Base-by-base conservation (phyloP, 495 filamentous ascomycete genomes). In the Penicillium salamii region DNA sequence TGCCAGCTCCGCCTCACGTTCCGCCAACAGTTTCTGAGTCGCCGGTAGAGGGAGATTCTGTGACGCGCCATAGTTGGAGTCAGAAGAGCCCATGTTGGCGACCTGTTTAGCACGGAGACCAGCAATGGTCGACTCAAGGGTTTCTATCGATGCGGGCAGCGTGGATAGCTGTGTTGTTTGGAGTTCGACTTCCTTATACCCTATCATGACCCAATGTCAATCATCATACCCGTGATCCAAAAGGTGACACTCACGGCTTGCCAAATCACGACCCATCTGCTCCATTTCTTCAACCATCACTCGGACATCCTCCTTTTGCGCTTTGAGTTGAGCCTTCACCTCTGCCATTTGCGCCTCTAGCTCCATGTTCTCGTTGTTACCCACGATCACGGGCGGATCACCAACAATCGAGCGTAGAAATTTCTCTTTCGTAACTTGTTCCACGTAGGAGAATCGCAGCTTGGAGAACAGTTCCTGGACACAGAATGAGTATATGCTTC, bases 371-470 rank as follows among this genome's bases (percentile, higher is more conserved):
- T 96, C 90, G 55, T 85, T 78, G 35, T 85, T 79, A 13, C 85
- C 86, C 47, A 95, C 86, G 33, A 96, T 83, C 12, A 89, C 75
- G 1, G 91, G 92, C 29, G 90, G 89, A 46, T 97, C 90, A 55
- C 87, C 88, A 14, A 92, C 89, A 72, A 97, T 96, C 52, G 90
- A 89, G 72, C 95, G 93, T 47, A 96, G 80, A 58, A 86, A 82
- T 68, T 97, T 93, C 56, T 97, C 92, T 76, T 97, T 96, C 65
- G 86, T 95, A 64, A 96, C 95, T 84, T 95, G 72, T 49, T 72
- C 66, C 49, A 72, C 61, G 59, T 80, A 97, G 56, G 89, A 95
- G 75, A 97, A 97, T 62, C 91, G 89, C 21, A 98, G 80, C 70
- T 97, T 97, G 34, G 89, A 86, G 69, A 97, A 97, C 23, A 97